Base-by-base conservation (phyloP, 2,329 filamentous ascomycete species). In the Ceratocystiopsis minuta region DNA sequence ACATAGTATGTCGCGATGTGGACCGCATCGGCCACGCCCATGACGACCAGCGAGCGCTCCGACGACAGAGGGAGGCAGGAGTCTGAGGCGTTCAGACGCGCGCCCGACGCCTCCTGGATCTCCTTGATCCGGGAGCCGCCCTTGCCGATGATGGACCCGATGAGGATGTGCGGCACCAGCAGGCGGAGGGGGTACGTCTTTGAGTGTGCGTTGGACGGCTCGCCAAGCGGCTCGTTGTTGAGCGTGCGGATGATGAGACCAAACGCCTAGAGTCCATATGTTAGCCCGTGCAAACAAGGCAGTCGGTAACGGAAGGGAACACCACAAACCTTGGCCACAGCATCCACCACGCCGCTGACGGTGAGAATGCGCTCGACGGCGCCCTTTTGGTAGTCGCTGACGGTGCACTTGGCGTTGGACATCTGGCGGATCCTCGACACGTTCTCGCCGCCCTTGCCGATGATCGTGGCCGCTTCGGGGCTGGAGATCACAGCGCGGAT, bases 1-100 rank as follows among this genome's bases (percentile, higher is more conserved):
- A 98, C 87, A 56, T 98, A 98, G 67, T 96, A 98, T 34, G 90
- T 94, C 39, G 90, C 90, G 60, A 98, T 98, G 63, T 98, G 90
- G 39, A 98, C 88, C 45, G 90, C 88, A 65, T 98, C 90, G 42
- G 90, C 90, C 45, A 98, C 90, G 58, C 90, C 90, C 62, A 96
- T 85, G 28, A 98, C 87, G 40, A 98, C 88, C 39, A 98, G 74
- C n/a, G 90, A 96, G 38, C 90, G 83, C 64, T 98, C 90, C 45
- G 86, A 93, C 16, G 90, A 98, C 46, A 95, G 72, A 39, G 90
- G 90, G 43, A 98, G 72, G 57, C 87, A 93, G 6, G 86, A 80
- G 59, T 96, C 90, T 7, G 90, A 98, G 20, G 90, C 90, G 60
- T 98, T 98, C 37, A 98, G 73, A 48, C 92, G 81, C 42, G 90